Base-by-base conservation (phyloP, 139 green algal species). In the Chlamydomonas sp. region DNA sequence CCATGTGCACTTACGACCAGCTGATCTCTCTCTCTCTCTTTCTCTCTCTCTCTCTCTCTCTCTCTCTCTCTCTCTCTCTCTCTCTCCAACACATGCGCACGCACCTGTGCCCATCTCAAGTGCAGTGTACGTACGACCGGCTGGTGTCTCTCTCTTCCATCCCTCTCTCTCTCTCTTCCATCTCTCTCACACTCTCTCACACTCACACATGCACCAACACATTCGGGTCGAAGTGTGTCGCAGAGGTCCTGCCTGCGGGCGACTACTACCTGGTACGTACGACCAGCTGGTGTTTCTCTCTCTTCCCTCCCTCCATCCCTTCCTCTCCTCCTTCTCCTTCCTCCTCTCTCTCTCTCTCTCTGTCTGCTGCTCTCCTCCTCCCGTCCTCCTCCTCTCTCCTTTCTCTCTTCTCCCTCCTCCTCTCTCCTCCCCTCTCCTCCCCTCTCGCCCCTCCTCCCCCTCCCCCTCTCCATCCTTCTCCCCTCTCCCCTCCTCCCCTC, bases 401-500 rank as follows among this genome's bases (percentile, higher is more conserved):
- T 26, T 20, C 20, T 20, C 16, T 54, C 43, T 20, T 54, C 43
- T 54, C 43, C 43, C 43, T 20, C 43, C 20, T 20, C 43, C 20
- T 54, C 43, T 54, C 13, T 54, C n/a, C n/a, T n/a, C n/a, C n/a
- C n/a, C n/a, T 54, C 43, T 54, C 43, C 43, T 54, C 43, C 43
- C 20, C 20, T 54, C 43, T 26, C 16, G 20, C 20, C 20, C 16
- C 13, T 54, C 16, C 13, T 54, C 16, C 43, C 16, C 16, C 13
- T 54, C 16, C 20, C 16, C 20, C 13, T n/a, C n/a, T n/a, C n/a
- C n/a, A 54, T 26, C 43, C 43, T 20, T 13, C 43, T 54, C 43
- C 43, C 43, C 20, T 54, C 43, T 54, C 43, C 43, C 20, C 43
- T 20, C 20, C 43, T 54, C 20, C 43, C 43, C 13, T 20, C 20